These are phyloP conservation scores for Penicillium paxilli DNA, from an alignment of 495 filamentous ascomycete species.

Conservation along the genomic window DNA sequence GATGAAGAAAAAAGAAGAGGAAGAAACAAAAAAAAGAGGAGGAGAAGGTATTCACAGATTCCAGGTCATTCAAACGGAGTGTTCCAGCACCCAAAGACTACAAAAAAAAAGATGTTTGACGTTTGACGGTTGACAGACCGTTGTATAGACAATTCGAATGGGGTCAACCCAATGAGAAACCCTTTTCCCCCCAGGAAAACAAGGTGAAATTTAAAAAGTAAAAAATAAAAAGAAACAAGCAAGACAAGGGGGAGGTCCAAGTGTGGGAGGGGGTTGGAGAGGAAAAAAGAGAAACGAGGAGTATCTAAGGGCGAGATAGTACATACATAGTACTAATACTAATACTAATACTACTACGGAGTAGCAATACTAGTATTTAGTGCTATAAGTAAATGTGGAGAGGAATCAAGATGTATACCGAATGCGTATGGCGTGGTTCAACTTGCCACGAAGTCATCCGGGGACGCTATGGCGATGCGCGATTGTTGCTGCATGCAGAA, in stretches of 20 bases:
- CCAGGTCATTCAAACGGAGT: background rate
- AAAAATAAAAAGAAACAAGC: too few species aligned
- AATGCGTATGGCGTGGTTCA: slow-evolving; percentile 8
- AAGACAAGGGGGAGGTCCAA: too few species aligned
- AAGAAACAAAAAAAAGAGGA: background rate
- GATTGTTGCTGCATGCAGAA: slow-evolving; percentile 13
- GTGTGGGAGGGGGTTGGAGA: too few species aligned
- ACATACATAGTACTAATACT: too few species aligned
- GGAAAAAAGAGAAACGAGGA: background rate
- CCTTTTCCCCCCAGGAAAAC: too few species aligned
- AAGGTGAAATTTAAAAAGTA: too few species aligned
- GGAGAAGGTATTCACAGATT: slow-evolving; percentile 9
- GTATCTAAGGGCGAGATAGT: too few species aligned
- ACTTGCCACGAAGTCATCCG: slow-evolving; percentile 2
- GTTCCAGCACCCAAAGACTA: slow-evolving; percentile 4
- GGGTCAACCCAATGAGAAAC: background rate
- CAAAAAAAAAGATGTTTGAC: too few species aligned
- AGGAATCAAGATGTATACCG: too few species aligned
- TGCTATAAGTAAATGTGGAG: too few species aligned
- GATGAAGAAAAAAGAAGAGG: background rate
- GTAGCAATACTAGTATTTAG: too few species aligned
- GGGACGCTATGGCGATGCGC: background rate
- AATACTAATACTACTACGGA: too few species aligned
- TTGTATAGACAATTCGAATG: slow-evolving; percentile 7
- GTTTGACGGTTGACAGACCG: background rate